phyloP scores from a whole-genome alignment of 257 asterid genomes.

The Primulina huaijiensis region DNA sequence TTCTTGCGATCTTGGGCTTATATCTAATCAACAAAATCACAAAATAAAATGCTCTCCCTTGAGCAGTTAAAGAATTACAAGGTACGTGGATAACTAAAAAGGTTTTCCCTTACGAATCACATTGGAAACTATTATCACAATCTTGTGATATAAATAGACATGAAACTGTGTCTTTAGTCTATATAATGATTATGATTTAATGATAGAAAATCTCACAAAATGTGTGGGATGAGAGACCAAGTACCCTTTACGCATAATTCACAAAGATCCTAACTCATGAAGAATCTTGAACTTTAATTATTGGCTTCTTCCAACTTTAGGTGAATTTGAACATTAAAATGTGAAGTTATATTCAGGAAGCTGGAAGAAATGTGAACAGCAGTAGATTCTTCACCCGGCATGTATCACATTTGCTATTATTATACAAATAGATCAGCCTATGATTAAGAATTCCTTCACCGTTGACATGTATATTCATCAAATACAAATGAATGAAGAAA shows the following conservation, averaged over 20 bases:
- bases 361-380: not conserved
- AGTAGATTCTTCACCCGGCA: not conserved
- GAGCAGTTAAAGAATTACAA: too few relatives aligned
- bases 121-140: too few relatives aligned
- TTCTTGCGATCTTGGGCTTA: not conserved
- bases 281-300: not conserved
- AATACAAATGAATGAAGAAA: too few relatives aligned
- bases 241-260: not conserved
- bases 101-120: not conserved
- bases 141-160: too few relatives aligned
- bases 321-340: not conserved
- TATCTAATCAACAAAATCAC: not conserved
- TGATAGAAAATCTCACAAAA: not conserved
- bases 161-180: too few relatives aligned
- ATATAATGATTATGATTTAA: too few relatives aligned
- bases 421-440: not conserved
- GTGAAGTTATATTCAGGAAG: not conserved
- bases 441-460: not conserved
- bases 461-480: not conserved
- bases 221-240: not conserved
- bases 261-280: not conserved
- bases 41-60: not conserved
- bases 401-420: not conserved
- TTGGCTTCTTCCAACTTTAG: not conserved
- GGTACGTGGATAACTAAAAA: not conserved